These are phyloP conservation scores for Boletus huronensis DNA, from an alignment of 768 basidiomycete genomes.

Conservation along the genomic window DNA sequence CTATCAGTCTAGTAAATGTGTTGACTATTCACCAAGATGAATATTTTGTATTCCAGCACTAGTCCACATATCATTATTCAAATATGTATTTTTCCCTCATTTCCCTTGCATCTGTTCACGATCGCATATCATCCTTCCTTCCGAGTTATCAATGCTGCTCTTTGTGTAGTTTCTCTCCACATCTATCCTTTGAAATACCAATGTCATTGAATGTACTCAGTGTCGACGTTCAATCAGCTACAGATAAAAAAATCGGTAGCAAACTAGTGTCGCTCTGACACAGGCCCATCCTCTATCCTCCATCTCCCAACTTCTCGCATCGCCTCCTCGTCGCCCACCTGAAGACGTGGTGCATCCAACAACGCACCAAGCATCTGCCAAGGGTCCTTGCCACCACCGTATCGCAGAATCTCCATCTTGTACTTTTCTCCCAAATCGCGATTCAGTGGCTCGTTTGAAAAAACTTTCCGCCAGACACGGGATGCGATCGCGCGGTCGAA, in stretches of 20 bases:
- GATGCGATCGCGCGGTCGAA: constrained; percentile 96
- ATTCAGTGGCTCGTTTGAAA: constrained; percentile 61
- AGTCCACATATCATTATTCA: constrained; percentile 19
- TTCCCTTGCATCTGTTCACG: not conserved
- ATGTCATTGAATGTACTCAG: not conserved
- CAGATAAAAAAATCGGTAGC: not conserved
- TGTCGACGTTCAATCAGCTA: not conserved
- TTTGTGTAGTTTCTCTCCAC: not conserved
- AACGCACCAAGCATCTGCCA: constrained; percentile 87
- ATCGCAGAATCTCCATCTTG: constrained; percentile 68
- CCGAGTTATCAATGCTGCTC: not conserved
- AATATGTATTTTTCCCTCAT: constrained; percentile 9
- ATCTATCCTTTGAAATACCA: not conserved
- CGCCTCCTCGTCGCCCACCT: constrained; percentile 68
- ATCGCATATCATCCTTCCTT: not conserved
- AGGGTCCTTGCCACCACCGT: constrained; percentile 89
- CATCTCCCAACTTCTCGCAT: constrained; percentile 91
- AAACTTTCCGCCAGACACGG: constrained; percentile 80
- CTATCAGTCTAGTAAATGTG: not conserved
- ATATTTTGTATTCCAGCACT: not conserved
- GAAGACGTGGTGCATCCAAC: constrained; percentile 61
- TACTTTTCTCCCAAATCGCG: constrained; percentile 78
- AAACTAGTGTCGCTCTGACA: constrained; percentile 55
- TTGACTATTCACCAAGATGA: constrained; percentile 8
- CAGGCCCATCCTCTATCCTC: constrained; percentile 75